A percentile compares a stretch with the other conserved stretches of the same genome.
Evolutionary conservation across 2,329 filamentous ascomycete genomes (phyloP).

Genomic region (Alternaria longipes): DNA sequence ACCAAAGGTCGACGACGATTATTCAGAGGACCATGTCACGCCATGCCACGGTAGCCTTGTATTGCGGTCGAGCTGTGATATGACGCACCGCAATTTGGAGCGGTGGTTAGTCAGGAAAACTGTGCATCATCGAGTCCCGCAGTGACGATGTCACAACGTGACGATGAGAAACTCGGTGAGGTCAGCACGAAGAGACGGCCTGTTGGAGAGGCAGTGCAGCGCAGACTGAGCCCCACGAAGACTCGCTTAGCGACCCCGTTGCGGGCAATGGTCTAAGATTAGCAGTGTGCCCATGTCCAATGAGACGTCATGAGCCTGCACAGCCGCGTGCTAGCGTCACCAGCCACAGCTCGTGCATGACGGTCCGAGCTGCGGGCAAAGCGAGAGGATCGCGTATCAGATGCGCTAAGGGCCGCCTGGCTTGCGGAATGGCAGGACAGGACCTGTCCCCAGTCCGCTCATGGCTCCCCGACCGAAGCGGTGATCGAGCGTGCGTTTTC

Average conservation of each 20-base stretch:
- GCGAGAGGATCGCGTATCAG: conserved; percentile 39
- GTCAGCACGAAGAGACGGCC: conserved; percentile 36
- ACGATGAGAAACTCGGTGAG: conserved; percentile 37
- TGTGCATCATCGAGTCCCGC: conserved; percentile 16
- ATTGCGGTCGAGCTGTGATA: conserved; percentile 25
- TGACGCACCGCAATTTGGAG: conserved; percentile 24
- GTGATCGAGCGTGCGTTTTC: conserved; percentile 39
- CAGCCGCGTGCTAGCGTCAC: conserved; percentile 31
- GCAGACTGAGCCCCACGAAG: conserved; percentile 24
- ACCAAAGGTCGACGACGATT: conserved; percentile 17
- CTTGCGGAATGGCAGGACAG: conserved; percentile 24
- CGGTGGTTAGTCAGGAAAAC: conserved; percentile 9
- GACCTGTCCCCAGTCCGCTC: conserved; percentile 19
- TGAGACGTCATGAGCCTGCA: conserved; percentile 21
- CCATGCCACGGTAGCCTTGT: conserved; percentile 13
- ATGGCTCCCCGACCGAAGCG: conserved; percentile 41
- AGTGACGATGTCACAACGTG: conserved; percentile 16
- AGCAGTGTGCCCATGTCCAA: conserved; percentile 25
- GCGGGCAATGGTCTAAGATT: conserved; percentile 39
- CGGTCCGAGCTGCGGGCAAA: conserved; percentile 33
- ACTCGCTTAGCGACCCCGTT: conserved; percentile 28
- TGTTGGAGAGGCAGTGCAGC: conserved; percentile 20
- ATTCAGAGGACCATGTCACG: conserved; percentile 8
- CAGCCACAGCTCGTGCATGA: conserved; percentile 32
- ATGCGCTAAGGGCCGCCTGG: conserved; percentile 21